phyloP scores from a whole-genome alignment of 23 red algal genomes.

The Gracilaria vermiculophylla region DNA sequence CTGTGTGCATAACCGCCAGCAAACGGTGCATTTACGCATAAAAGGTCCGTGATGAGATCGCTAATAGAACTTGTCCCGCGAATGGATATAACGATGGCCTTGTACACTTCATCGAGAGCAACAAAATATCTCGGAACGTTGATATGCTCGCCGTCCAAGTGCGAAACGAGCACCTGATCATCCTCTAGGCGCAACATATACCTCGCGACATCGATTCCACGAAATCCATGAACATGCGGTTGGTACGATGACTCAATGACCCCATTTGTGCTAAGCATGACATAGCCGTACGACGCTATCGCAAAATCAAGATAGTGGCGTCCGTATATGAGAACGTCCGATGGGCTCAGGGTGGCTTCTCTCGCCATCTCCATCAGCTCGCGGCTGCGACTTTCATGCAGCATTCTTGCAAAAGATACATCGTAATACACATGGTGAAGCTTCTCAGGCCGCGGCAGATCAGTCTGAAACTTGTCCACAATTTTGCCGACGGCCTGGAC shows the following conservation, averaged over 20 bases:
- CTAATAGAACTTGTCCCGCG: slow-evolving; percentile 78
- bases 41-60: slow-evolving; percentile 74
- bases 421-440: slow-evolving; percentile 46
- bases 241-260: slow-evolving; percentile 25
- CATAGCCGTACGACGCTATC: slow-evolving; percentile 44
- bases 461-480: slow-evolving; percentile 39
- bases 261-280: slow-evolving; percentile 24
- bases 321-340: slow-evolving; percentile 26
- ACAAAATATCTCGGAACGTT: slow-evolving; percentile 68
- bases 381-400: slow-evolving; percentile 3
- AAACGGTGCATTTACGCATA: slow-evolving; percentile 56
- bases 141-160: slow-evolving; percentile 51
- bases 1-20: slow-evolving; percentile 68
- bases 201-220: slow-evolving; percentile 51
- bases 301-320: slow-evolving; percentile 58
- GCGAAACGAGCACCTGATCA: slow-evolving; percentile 23
- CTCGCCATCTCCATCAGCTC: neutral
- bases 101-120: slow-evolving; percentile 30
- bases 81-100: slow-evolving; percentile 70
- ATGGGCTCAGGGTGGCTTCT: neutral
- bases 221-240: slow-evolving; percentile 1
- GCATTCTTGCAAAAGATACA: slow-evolving; percentile 26
- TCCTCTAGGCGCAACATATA: slow-evolving; percentile 40
- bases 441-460: slow-evolving; percentile 16
- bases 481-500: slow-evolving; percentile 68